phyloP scores from a whole-genome alignment of 495 filamentous ascomycete genomes.

The Hypoxylon rickii region DNA sequence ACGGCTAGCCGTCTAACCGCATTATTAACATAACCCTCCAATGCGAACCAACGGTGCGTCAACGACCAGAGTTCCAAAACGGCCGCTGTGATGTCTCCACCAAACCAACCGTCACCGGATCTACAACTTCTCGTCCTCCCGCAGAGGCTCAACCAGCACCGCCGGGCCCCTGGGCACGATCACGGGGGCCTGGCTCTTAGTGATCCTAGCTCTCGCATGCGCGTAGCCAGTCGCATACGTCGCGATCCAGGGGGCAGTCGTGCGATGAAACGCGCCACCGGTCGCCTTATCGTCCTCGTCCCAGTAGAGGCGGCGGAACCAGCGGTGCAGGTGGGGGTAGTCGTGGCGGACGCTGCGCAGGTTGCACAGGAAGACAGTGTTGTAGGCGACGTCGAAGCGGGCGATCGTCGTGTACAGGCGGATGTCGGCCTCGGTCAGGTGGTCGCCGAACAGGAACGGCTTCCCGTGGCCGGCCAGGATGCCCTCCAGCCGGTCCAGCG shows the following conservation, averaged over 20 bases:
- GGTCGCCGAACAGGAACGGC: conserved; percentile 66
- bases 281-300: conserved; percentile 43
- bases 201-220: conserved; percentile 22
- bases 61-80: too few relatives aligned
- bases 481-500: conserved; percentile 69
- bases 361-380: conserved; percentile 85
- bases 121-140: conserved; percentile 15
- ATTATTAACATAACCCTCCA: too few relatives aligned
- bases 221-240: conserved; percentile 35
- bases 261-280: conserved; percentile 51
- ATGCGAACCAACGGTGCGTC: too few relatives aligned
- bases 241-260: conserved; percentile 55
- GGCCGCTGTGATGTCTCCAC: too few relatives aligned
- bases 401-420: conserved; percentile 78
- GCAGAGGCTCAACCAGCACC: conserved; percentile 38
- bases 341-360: conserved; percentile 75
- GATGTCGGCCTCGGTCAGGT: conserved; percentile 76
- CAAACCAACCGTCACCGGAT: not conserved
- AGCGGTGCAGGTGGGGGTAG: conserved; percentile 69
- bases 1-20: too few relatives aligned
- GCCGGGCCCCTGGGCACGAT: conserved; percentile 40
- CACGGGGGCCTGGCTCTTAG: conserved; percentile 24
- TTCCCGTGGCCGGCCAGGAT: conserved; percentile 59
- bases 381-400: conserved; percentile 79
- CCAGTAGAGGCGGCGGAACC: conserved; percentile 73